A percentile compares a stretch with the other conserved stretches of the same genome.
These are phyloP conservation scores for Physocladia obscura DNA, from an alignment of 192 early-diverging fungal genomes.

Conservation along the genomic window DNA sequence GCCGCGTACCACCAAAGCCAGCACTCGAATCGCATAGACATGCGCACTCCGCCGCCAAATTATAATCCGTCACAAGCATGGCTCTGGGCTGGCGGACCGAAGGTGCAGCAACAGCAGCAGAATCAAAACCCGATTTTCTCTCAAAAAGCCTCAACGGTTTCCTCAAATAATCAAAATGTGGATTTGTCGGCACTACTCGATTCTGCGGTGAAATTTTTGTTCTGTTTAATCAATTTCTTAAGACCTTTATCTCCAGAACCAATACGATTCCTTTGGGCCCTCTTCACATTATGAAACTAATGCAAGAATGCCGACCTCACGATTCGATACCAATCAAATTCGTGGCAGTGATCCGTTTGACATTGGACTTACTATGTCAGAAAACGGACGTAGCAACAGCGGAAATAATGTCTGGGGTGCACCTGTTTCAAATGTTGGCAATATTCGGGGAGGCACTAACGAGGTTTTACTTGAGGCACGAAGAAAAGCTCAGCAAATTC, in stretches of 20 bases:
- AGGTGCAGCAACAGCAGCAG: neutral
- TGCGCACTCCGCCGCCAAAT: conserved; percentile 55
- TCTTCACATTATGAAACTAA: neutral
- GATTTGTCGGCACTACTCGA: neutral
- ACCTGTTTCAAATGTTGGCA: neutral
- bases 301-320: neutral
- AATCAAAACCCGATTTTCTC: conserved; percentile 7
- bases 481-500: neutral
- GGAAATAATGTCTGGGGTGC: neutral
- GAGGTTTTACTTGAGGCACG: neutral
- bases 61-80: conserved; percentile 69
- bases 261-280: neutral
- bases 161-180: neutral
- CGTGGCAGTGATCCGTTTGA: neutral
- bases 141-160: neutral
- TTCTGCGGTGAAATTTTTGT: neutral
- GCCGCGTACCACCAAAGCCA: conserved; percentile 59
- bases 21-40: conserved; percentile 61
- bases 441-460: neutral
- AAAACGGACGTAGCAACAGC: neutral
- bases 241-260: neutral
- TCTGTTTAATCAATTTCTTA: neutral
- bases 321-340: neutral
- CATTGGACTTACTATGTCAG: neutral
- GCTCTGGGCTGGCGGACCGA: conserved; percentile 56